These are phyloP conservation scores for Aethionema arabicum DNA, from an alignment of 345 rosid genomes.

Conservation along the genomic window DNA sequence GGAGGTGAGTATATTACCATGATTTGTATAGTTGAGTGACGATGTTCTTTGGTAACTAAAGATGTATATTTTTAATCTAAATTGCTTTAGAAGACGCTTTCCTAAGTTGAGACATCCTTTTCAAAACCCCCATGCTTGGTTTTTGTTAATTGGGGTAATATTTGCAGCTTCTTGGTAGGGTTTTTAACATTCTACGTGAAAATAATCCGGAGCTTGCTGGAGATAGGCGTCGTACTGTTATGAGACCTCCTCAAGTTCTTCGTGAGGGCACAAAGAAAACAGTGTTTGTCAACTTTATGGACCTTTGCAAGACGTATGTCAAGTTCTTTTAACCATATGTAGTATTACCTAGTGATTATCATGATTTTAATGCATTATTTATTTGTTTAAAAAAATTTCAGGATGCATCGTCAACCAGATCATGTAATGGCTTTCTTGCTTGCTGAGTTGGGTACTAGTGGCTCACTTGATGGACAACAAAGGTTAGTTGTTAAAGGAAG, in stretches of 20 bases:
- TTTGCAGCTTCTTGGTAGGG: constrained; percentile 85
- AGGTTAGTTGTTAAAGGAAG: constrained; percentile 88
- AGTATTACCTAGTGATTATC: constrained; percentile 4
- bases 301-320: constrained; percentile 86
- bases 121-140: neutral
- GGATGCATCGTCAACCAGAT: constrained; percentile 96
- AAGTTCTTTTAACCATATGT: neutral
- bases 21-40: neutral
- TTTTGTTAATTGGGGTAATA: constrained; percentile 22
- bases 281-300: constrained; percentile 92
- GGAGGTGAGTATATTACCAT: constrained; percentile 51
- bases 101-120: constrained; percentile 1
- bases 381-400: too few species aligned
- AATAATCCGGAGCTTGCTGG: constrained; percentile 94
- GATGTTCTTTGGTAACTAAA: constrained; percentile 4
- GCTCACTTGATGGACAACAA: constrained; percentile 93
- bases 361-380: constrained; percentile 3
- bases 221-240: constrained; percentile 94
- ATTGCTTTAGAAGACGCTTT: neutral
- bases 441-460: constrained; percentile 95
- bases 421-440: constrained; percentile 90
- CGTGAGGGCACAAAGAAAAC: constrained; percentile 99
- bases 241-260: constrained; percentile 98
- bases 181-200: constrained; percentile 86
- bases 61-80: too few species aligned